Conservation (phyloP, 345 rosid species). For the Erysimum cheiranthoides region DNA sequence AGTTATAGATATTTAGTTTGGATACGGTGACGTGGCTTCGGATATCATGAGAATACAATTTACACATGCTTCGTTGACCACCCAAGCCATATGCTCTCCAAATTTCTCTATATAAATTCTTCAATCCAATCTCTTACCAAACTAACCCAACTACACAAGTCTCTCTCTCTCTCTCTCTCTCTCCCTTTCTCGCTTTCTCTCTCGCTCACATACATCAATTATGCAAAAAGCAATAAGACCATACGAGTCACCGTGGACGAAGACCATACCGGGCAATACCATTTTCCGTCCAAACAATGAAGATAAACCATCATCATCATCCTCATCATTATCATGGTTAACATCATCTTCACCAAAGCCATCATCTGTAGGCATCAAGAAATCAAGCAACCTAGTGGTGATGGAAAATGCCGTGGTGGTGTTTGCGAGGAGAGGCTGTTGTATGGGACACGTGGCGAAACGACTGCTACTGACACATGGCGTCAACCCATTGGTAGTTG, state of each 20-base stretch:
- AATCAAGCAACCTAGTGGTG: conserved; percentile 46
- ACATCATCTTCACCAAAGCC: conserved; percentile 33
- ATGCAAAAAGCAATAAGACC: conserved; percentile 48
- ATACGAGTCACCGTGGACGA: conserved; percentile 39
- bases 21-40: conserved; percentile 42
- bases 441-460: conserved; percentile 91
- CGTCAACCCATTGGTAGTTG: conserved; percentile 76
- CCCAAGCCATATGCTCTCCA: conserved; percentile 23
- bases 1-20: conserved; percentile 9
- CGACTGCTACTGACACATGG: conserved; percentile 77
- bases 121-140: conserved; percentile 28
- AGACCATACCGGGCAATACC: conserved; percentile 28
- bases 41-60: conserved; percentile 35
- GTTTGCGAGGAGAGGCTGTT: conserved; percentile 76
- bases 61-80: conserved; percentile 38
- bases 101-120: conserved; percentile 41
- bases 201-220: conserved; percentile 21
- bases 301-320: conserved; percentile 38
- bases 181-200: conserved; percentile 16
- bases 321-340: conserved; percentile 34
- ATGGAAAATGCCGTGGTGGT: conserved; percentile 83
- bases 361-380: conserved; percentile 34
- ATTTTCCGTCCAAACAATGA: conserved; percentile 31
- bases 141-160: conserved; percentile 29
- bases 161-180: conserved; percentile 31